Evolutionary conservation across 192 early-diverging fungal genomes (phyloP), one percentile per base, ranked within the genome.

Genomic region (Coemansia furcata): DNA sequence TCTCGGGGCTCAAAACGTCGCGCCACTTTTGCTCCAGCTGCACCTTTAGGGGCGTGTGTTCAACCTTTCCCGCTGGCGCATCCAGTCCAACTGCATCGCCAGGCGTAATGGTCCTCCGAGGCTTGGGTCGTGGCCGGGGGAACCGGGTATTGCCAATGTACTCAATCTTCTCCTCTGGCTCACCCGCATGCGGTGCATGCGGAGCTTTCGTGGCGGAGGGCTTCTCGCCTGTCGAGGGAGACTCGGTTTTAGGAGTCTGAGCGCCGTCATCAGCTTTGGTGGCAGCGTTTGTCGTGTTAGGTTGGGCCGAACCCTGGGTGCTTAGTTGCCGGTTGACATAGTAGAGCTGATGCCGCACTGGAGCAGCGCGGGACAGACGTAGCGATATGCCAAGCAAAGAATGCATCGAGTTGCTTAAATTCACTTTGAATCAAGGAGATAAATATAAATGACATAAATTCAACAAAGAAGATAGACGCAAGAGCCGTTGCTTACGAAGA

Each of bases 71-170:
- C 0, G 83, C 75, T 29, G 78, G 78, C 44, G 32, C 37, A 26
- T 47, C 38, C 62, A 81, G 83, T 3, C 83, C 83, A 4, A 85
- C 67, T 0, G 83, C 78, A 42, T 77, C 67, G 33, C 83, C 83
- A 0, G 83, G 75, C 35, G 67, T 70, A 55, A 85, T 78, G 35
- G 72, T 81, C 54, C 66, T 70, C 19, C 76, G 68, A 21, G 80
- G 80, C 66, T 78, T 82, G 59, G 76, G 63, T 23, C 78, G 73
- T 2, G 73, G 69, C 61, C 71, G 70, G 11, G 78, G 78, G 59
- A 81, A 81, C 61, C 71, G 69, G 9, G 78, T 81, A 61, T 81
- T 81, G 66, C 78, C 78, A 63, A 81, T 76, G 37, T 81, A 81
- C 52, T 81, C 78, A 63, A 81, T 81, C 62, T 73, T 76, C 36